Evolutionary conservation across 352 stramenopile genomes (phyloP).

Genomic region (Lagenidium sp.): DNA sequence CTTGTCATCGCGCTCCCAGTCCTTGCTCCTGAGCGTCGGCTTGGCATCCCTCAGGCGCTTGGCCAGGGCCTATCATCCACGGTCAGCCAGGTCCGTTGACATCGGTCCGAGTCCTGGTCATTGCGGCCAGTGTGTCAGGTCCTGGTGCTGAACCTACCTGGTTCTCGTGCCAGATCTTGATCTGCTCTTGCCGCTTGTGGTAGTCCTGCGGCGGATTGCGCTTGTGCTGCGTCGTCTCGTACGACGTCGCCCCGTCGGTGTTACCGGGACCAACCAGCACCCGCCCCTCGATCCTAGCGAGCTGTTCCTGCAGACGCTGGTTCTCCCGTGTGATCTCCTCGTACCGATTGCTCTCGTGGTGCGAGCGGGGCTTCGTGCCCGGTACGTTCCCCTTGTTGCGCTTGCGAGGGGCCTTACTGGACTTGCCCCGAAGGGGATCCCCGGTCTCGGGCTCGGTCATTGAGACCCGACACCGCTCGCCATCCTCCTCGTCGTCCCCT

Average conservation of each 20-base stretch:
- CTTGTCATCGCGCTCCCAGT: constrained; percentile 68
- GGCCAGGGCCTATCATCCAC: constrained; percentile 34
- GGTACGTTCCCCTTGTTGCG: background rate
- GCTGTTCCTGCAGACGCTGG: constrained; percentile 8
- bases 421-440: no score
- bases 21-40: constrained; percentile 48
- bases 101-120: no score
- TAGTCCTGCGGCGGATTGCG: constrained; percentile 27
- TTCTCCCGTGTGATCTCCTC: constrained; percentile 17
- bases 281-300: background rate
- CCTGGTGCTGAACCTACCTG: no score
- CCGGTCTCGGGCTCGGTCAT: no score
- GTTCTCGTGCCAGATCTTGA: constrained; percentile 69
- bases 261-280: no score
- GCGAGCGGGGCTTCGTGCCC: constrained; percentile 6
- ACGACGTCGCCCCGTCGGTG: no score
- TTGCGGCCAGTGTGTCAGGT: no score
- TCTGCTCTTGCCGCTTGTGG: constrained; percentile 55
- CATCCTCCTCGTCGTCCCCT: no score
- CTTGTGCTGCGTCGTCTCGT: constrained; percentile 3
- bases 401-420: no score
- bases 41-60: constrained; percentile 62
- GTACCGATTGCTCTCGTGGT: constrained; percentile 12
- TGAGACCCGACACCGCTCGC: no score
- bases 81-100: no score